A percentile compares a stretch with the other conserved stretches of the same genome.
Conservation (phyloP, 768 basidiomycete species). For the Leccinum boreale region DNA sequence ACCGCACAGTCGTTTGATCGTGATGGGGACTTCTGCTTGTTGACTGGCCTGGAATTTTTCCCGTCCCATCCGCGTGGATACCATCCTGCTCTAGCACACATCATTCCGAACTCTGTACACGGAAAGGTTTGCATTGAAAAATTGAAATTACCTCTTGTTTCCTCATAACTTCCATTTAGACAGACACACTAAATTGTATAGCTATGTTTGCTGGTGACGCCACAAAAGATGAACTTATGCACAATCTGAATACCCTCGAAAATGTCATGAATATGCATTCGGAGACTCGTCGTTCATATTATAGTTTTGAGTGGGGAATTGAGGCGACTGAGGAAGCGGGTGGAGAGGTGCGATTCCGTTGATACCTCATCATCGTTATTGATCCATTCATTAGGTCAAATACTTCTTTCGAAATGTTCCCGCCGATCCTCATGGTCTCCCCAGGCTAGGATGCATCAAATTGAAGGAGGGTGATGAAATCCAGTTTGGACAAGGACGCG, state of each 20-base stretch:
- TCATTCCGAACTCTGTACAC: conserved; percentile 1
- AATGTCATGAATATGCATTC: conserved; percentile 1
- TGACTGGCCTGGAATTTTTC: neutral
- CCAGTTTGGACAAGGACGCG: neutral
- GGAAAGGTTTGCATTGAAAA: neutral
- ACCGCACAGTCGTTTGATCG: neutral
- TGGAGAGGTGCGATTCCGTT: neutral
- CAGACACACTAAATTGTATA: neutral
- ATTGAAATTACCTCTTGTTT: neutral
- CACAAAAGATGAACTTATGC: too few relatives aligned
- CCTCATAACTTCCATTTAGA: neutral
- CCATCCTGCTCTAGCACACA: neutral
- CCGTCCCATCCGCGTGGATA: neutral
- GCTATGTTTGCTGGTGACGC: neutral
- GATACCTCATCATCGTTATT: neutral
- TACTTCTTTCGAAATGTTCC: neutral
- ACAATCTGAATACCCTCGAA: too few relatives aligned
- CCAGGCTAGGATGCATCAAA: too few relatives aligned
- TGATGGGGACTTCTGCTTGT: neutral
- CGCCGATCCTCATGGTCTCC: neutral
- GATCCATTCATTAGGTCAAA: neutral
- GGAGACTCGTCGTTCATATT: neutral
- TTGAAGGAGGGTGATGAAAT: conserved; percentile 4
- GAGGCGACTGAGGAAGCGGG: neutral
- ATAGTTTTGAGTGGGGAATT: neutral